Base-by-base conservation (phyloP, 2,329 filamentous ascomycete genomes). In the Ophiosphaerella narmari region DNA sequence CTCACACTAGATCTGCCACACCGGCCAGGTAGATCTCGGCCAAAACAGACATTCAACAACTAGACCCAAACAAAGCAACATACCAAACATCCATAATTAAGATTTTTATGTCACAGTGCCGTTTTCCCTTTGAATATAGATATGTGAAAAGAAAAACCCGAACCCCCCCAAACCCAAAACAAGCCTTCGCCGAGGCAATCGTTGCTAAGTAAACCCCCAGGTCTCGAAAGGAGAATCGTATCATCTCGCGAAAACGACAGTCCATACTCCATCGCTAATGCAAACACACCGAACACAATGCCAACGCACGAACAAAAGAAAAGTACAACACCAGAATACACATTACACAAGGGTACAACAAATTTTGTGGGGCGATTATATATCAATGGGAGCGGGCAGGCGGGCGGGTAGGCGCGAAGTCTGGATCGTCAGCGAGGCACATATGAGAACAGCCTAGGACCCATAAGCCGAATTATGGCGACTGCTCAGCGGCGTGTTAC, bases 401-500 rank as follows among this genome's bases (percentile, higher is more conserved):
- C n/a, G n/a, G n/a, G n/a, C n/a, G n/a, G n/a, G n/a, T n/a, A n/a
- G 18, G 18, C 18, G 18, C 18, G 18, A 21, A 21, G 18, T 21
- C 18, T 21, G 18, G 3, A 21, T 21, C 18, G 18, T 21, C 18
- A 21, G 18, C 18, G 3, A 4, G 18, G 18, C 18, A 21, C 18
- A 21, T 21, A 21, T 5, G 18, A 21, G 18, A 1, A 4, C 18
- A 21, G 18, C 18, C 4, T 12, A 18, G 6, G 36, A 23, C 9
- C 59, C 62, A 51, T 68, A 72, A 39, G 48, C 57, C n/a, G 68
- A 72, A 50, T 73, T 73, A 8, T 72, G 69, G 34, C 70, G 62
- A 62, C 67, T 71, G 48, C 62, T 59, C 36, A 54, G 50, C 33
- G 50, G 50, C 26, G 50, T 53, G 16, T 9, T 34, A 3, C 53